Evolutionary conservation across 805 yeast species (phyloP).

Genomic region (Candida berthetii): DNA sequence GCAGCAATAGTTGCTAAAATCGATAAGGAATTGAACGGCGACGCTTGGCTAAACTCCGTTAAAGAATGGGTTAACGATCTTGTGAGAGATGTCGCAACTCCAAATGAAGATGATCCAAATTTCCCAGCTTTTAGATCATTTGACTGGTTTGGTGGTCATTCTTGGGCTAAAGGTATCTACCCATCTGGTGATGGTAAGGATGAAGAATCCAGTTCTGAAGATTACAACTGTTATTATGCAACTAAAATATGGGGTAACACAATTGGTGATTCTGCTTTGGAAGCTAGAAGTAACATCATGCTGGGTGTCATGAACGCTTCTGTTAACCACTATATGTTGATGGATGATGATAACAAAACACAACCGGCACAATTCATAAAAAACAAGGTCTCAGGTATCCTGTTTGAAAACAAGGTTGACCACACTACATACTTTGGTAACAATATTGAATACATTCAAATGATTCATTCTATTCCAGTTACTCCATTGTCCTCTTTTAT

Average conservation of each 20-base stretch:
- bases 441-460: slow-evolving; percentile 68
- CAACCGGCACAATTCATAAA: slow-evolving; percentile 50
- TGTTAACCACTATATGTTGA: slow-evolving; percentile 49
- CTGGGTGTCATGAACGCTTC: slow-evolving; percentile 52
- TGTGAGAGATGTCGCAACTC: slow-evolving; percentile 64
- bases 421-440: slow-evolving; percentile 73
- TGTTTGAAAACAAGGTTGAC: slow-evolving; percentile 68
- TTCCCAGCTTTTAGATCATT: slow-evolving; percentile 67
- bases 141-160: slow-evolving; percentile 75
- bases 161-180: slow-evolving; percentile 73
- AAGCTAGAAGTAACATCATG: slow-evolving; percentile 50
- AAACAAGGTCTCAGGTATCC: slow-evolving; percentile 68
- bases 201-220: slow-evolving; percentile 71
- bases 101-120: slow-evolving; percentile 41
- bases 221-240: slow-evolving; percentile 65
- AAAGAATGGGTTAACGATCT: slow-evolving; percentile 49
- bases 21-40: slow-evolving; percentile 38
- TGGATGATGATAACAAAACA: slow-evolving; percentile 42
- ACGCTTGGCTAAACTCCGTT: slow-evolving; percentile 47
- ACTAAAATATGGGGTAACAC: slow-evolving; percentile 60
- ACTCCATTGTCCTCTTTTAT: slow-evolving; percentile 62
- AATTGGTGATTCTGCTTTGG: slow-evolving; percentile 45
- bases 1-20: slow-evolving; percentile 57
- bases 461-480: slow-evolving; percentile 73
- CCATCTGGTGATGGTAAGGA: slow-evolving; percentile 72